These are phyloP conservation scores for Margaritispora aquatica DNA, from an alignment of 495 filamentous ascomycete genomes.

Conservation along the genomic window DNA sequence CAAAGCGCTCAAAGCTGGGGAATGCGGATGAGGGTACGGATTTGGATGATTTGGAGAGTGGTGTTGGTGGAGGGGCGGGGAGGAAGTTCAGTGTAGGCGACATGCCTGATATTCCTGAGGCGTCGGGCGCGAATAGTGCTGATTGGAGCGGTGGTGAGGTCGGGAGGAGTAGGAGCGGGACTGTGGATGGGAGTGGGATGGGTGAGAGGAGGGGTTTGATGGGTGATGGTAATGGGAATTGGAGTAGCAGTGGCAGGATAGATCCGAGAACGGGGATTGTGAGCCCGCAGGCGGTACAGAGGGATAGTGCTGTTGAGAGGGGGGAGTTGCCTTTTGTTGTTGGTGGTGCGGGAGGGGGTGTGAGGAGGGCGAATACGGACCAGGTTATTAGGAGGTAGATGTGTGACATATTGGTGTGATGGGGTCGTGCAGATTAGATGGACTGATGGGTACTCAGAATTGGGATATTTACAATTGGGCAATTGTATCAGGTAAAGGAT, in stretches of 20 bases:
- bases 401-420: no score
- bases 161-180: neutral
- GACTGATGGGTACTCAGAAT: no score
- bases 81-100: conserved; percentile 11
- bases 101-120: conserved; percentile 34
- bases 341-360: neutral
- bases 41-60: conserved; percentile 31
- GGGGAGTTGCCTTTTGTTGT: conserved; percentile 17
- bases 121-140: conserved; percentile 4
- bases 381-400: neutral
- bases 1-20: conserved; percentile 13
- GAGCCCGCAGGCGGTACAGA: conserved; percentile 26
- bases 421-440: no score
- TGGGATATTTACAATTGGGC: no score
- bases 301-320: conserved; percentile 20
- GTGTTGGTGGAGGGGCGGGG: conserved; percentile 26
- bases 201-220: no score
- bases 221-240: neutral
- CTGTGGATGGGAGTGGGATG: neutral
- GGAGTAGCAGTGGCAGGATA: conserved; percentile 12
- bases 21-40: conserved; percentile 22
- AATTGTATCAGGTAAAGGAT: neutral
- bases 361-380: no score
- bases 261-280: conserved; percentile 30
- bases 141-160: conserved; percentile 5